Evolutionary conservation across 768 basidiomycete genomes (phyloP).

Genomic region (Lentinus brumalis): DNA sequence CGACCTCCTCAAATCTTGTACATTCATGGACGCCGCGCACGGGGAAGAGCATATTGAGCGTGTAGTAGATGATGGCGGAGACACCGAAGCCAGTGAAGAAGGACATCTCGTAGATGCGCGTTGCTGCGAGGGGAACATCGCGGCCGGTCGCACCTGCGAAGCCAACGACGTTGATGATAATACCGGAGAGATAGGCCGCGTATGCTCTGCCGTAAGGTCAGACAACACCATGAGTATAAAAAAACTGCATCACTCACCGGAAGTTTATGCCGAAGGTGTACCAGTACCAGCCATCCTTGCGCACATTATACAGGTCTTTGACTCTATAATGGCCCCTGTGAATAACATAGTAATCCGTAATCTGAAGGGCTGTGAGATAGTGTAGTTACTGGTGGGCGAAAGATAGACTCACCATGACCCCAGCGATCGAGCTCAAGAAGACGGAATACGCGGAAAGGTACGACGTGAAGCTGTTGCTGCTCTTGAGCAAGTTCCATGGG

Average conservation of each 20-base stretch:
- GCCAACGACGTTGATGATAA: slow-evolving; percentile 81
- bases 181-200: slow-evolving; percentile 68
- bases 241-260: slow-evolving; percentile 40
- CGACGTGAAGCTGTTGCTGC: slow-evolving; percentile 74
- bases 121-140: slow-evolving; percentile 65
- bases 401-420: slow-evolving; percentile 63
- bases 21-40: slow-evolving; percentile 46
- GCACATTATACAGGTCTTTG: slow-evolving; percentile 64
- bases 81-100: slow-evolving; percentile 86
- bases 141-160: slow-evolving; percentile 75
- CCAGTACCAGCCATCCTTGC: slow-evolving; percentile 67
- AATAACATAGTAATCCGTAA: slow-evolving; percentile 79
- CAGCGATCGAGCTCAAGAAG: slow-evolving; percentile 79
- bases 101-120: slow-evolving; percentile 72
- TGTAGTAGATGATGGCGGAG: slow-evolving; percentile 63
- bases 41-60: slow-evolving; percentile 62
- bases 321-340: slow-evolving; percentile 72
- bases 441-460: slow-evolving; percentile 84
- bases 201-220: slow-evolving; percentile 48
- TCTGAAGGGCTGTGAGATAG: slow-evolving; percentile 38
- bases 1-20: slow-evolving; percentile 55
- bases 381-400: not conserved
- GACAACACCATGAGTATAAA: not conserved
- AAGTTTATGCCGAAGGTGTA: slow-evolving; percentile 77
- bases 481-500: slow-evolving; percentile 76